phyloP scores from a whole-genome alignment of 805 yeast species.

The Wickerhamomyces rabaulensis region DNA sequence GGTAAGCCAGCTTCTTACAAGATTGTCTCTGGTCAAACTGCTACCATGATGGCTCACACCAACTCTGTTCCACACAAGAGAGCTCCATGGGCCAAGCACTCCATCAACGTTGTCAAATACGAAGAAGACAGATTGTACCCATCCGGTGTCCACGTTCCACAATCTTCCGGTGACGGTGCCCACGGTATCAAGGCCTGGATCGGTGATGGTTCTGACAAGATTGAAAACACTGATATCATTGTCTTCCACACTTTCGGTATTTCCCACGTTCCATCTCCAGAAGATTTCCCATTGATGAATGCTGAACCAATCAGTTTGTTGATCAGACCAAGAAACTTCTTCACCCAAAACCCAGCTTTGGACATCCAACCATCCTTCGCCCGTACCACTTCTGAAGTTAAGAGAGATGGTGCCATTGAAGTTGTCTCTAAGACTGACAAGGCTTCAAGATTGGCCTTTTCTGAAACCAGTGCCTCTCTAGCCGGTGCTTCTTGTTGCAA shows the following conservation, averaged over 20 bases:
- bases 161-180: slow-evolving; percentile 65
- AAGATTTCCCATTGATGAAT: slow-evolving; percentile 88
- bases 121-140: slow-evolving; percentile 71
- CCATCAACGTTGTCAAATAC: slow-evolving; percentile 67
- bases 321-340: slow-evolving; percentile 76
- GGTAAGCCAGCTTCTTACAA: slow-evolving; percentile 74
- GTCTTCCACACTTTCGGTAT: slow-evolving; percentile 81
- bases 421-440: slow-evolving; percentile 39
- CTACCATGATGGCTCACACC: slow-evolving; percentile 67
- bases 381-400: slow-evolving; percentile 39
- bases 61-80: slow-evolving; percentile 74
- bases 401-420: slow-evolving; percentile 30
- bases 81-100: slow-evolving; percentile 74
- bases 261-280: slow-evolving; percentile 85
- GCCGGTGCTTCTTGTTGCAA: slow-evolving; percentile 19
- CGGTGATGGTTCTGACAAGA: slow-evolving; percentile 51
- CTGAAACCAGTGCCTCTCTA: slow-evolving; percentile 14
- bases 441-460: slow-evolving; percentile 48
- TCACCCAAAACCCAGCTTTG: slow-evolving; percentile 70
- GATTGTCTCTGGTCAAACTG: slow-evolving; percentile 69
- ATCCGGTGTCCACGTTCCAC: slow-evolving; percentile 75
- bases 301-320: slow-evolving; percentile 73
- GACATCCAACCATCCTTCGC: slow-evolving; percentile 66
- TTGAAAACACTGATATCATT: slow-evolving; percentile 67
- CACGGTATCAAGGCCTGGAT: slow-evolving; percentile 67